A percentile compares a stretch with the other conserved stretches of the same genome.
Conservation (phyloP, 1,284 basidiomycete species). For the Leccinum insolens region DNA sequence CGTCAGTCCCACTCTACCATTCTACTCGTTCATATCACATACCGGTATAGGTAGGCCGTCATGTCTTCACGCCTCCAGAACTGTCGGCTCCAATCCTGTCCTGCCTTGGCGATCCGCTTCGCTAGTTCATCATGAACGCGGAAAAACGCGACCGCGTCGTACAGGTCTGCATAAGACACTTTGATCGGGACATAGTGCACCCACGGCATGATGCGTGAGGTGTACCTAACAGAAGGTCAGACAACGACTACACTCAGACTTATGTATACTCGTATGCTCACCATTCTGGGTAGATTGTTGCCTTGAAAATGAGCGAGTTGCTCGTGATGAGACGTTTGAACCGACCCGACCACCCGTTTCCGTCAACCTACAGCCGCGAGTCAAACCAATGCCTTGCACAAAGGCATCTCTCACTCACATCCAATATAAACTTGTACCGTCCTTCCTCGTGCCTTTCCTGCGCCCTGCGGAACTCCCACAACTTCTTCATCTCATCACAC, state of each 20-base stretch:
- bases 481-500: too few species aligned
- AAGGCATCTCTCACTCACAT: too few species aligned
- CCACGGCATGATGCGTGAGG: conserved; percentile 53
- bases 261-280: conserved; percentile 26
- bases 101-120: conserved; percentile 55
- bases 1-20: too few species aligned
- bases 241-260: not conserved
- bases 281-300: conserved; percentile 70
- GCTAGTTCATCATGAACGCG: conserved; percentile 59
- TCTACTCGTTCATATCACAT: not conserved
- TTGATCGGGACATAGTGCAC: conserved; percentile 66
- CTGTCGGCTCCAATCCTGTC: conserved; percentile 58
- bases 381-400: not conserved
- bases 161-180: conserved; percentile 55
- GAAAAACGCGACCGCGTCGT: conserved; percentile 62
- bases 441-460: too few species aligned
- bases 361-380: conserved; percentile 49
- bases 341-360: conserved; percentile 43
- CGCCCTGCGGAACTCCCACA: too few species aligned
- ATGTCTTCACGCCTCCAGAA: conserved; percentile 71
- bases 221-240: conserved; percentile 30
- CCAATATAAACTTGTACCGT: too few species aligned
- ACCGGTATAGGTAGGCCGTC: conserved; percentile 66
- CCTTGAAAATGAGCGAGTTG: conserved; percentile 44
- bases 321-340: too few species aligned